These are phyloP conservation scores for Aspergillus candidus DNA, from an alignment of 2,329 filamentous ascomycete species.

Conservation along the genomic window DNA sequence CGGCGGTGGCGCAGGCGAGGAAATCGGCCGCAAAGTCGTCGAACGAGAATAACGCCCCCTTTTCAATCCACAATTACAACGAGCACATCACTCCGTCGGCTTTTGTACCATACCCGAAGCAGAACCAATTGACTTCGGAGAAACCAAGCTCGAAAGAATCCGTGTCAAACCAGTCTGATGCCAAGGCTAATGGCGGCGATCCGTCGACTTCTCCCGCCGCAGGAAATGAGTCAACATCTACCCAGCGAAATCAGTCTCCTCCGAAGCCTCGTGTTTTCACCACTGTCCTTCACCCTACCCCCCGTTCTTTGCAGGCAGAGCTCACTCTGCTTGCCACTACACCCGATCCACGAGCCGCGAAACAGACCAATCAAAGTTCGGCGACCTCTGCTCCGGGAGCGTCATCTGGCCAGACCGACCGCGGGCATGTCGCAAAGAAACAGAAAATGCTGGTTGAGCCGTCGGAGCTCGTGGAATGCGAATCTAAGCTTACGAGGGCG, in stretches of 20 bases:
- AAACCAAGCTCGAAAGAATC: slow-evolving; percentile 22
- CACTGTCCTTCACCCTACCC: slow-evolving; percentile 77
- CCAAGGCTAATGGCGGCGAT: slow-evolving; percentile 15
- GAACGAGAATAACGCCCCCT: slow-evolving; percentile 59
- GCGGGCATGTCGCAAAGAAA: slow-evolving; percentile 54
- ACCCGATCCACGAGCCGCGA: slow-evolving; percentile 50
- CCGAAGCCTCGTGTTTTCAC: slow-evolving; percentile 61
- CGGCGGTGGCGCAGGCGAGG: slow-evolving; percentile 54
- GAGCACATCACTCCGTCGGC: slow-evolving; percentile 85
- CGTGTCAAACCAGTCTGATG: slow-evolving; percentile 18
- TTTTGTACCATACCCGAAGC: slow-evolving; percentile 65
- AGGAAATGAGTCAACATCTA: slow-evolving; percentile 43
- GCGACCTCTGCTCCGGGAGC: slow-evolving; percentile 54
- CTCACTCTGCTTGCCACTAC: slow-evolving; percentile 70
- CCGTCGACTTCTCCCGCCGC: slow-evolving; percentile 49
- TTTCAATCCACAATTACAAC: slow-evolving; percentile 90
- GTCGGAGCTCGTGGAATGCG: slow-evolving; percentile 65
- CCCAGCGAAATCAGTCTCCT: slow-evolving; percentile 44
- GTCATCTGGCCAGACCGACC: slow-evolving; percentile 55
- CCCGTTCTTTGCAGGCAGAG: slow-evolving; percentile 67
- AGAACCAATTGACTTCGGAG: slow-evolving; percentile 30
- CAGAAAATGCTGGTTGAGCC: slow-evolving; percentile 74
- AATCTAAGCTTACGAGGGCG: slow-evolving; percentile 67
- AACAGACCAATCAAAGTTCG: slow-evolving; percentile 39
- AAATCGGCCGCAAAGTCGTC: slow-evolving; percentile 49